These are phyloP conservation scores for Zymoseptoria ardabiliae DNA, from an alignment of 2,329 filamentous ascomycete species.

Conservation along the genomic window DNA sequence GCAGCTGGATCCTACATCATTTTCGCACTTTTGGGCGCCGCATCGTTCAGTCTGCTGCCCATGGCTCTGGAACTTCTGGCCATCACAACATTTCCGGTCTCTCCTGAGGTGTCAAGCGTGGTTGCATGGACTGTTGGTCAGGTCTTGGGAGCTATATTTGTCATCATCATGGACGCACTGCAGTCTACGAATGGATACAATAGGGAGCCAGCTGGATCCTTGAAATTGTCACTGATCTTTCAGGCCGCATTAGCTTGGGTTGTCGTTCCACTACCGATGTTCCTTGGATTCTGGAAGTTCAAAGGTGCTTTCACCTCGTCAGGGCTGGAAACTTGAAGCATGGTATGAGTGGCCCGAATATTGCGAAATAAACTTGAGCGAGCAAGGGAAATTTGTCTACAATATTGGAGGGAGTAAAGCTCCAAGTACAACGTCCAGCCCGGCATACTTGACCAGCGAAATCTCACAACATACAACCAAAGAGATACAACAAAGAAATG, in stretches of 20 bases:
- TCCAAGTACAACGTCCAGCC: background rate
- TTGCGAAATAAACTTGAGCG: background rate
- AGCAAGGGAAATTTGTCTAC: background rate
- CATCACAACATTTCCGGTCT: constrained; percentile 79
- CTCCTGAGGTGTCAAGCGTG: constrained; percentile 76
- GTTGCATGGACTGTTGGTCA: constrained; percentile 84
- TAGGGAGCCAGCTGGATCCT: constrained; percentile 45
- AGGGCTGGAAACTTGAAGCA: background rate
- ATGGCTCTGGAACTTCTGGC: constrained; percentile 80
- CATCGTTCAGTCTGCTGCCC: constrained; percentile 73
- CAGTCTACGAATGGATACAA: constrained; percentile 36
- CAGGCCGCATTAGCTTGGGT: constrained; percentile 63
- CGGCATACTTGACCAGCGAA: background rate
- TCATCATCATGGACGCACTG: constrained; percentile 73
- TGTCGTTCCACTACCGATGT: constrained; percentile 46
- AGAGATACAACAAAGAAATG: background rate
- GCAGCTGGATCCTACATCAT: constrained; percentile 67
- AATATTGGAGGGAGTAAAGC: background rate
- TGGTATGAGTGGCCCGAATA: background rate
- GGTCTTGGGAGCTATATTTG: constrained; percentile 74
- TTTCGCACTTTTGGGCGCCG: constrained; percentile 67
- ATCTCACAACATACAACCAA: background rate
- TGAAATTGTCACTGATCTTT: constrained; percentile 71
- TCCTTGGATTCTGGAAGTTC: constrained; percentile 15
- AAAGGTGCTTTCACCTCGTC: background rate